Conservation (phyloP, 140 eudicot genomes). For the Anethum foeniculum region DNA sequence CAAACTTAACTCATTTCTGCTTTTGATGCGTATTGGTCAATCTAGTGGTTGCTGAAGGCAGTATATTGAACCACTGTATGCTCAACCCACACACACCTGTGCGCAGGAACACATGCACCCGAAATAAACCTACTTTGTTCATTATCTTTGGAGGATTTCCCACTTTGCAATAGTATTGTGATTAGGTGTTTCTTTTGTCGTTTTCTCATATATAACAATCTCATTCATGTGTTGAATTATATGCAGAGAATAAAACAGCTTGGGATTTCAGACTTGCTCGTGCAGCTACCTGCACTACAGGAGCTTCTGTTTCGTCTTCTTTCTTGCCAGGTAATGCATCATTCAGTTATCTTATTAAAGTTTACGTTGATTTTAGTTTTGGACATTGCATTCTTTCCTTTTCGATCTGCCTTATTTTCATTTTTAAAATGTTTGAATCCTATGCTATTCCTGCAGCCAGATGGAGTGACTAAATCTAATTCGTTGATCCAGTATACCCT, state of each 20-base stretch:
- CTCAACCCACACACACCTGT: neutral
- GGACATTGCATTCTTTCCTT: neutral
- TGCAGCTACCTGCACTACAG: constrained; percentile 82
- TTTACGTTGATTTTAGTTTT: neutral
- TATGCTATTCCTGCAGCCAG: constrained; percentile 42
- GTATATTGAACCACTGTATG: neutral
- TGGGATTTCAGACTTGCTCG: constrained; percentile 75
- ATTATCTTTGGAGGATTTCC: neutral
- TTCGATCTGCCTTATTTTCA: neutral
- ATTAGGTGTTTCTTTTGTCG: neutral
- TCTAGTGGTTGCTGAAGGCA: neutral
- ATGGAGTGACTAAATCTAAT: constrained; percentile 53
- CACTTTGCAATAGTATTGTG: neutral
- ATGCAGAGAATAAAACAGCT: constrained; percentile 73
- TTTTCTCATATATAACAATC: neutral
- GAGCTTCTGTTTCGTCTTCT: constrained; percentile 74
- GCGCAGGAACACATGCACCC: neutral
- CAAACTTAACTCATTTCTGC: neutral
- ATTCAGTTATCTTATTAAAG: neutral
- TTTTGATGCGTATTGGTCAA: neutral
- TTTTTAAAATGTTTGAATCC: neutral
- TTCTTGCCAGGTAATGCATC: constrained; percentile 58
- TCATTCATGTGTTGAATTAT: neutral
- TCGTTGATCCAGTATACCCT: constrained; percentile 60
- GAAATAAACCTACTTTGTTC: neutral